Evolutionary conservation across 139 green algal genomes (phyloP).

Genomic region (Zygnema cylindricum): DNA sequence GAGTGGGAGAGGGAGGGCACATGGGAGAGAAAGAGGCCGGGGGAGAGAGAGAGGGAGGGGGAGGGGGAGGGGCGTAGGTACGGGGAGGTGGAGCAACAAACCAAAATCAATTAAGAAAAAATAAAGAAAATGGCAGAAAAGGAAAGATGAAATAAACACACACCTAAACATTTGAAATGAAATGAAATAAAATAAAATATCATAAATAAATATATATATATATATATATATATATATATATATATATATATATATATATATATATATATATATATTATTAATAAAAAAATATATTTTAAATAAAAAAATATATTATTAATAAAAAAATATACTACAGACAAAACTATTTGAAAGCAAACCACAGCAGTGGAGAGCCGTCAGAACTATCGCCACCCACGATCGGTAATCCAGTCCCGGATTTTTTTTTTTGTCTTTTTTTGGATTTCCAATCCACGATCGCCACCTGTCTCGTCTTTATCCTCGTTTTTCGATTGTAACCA

Average conservation of each 20-base stretch:
- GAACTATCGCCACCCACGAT: neutral
- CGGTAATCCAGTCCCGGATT: no score
- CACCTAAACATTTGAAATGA: neutral
- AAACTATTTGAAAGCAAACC: neutral
- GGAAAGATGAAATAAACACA: neutral
- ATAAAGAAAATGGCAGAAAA: neutral
- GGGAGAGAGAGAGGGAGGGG: neutral
- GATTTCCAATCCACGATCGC: neutral
- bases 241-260: neutral
- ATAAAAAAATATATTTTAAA: neutral
- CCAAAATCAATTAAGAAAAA: neutral
- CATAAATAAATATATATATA: neutral
- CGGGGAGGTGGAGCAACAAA: neutral
- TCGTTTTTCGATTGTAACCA: neutral
- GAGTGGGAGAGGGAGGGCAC: constrained; percentile 20
- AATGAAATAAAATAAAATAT: neutral
- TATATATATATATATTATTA: neutral
- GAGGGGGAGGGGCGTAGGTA: neutral
- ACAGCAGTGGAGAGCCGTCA: neutral
- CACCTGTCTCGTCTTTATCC: neutral
- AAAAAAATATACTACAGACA: neutral
- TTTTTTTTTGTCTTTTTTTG: neutral
- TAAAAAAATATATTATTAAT: neutral
- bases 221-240: neutral
- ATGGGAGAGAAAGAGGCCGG: constrained; percentile 13